Base-by-base conservation (phyloP, 2,329 filamentous ascomycete species). In the Dothistroma septosporum region DNA sequence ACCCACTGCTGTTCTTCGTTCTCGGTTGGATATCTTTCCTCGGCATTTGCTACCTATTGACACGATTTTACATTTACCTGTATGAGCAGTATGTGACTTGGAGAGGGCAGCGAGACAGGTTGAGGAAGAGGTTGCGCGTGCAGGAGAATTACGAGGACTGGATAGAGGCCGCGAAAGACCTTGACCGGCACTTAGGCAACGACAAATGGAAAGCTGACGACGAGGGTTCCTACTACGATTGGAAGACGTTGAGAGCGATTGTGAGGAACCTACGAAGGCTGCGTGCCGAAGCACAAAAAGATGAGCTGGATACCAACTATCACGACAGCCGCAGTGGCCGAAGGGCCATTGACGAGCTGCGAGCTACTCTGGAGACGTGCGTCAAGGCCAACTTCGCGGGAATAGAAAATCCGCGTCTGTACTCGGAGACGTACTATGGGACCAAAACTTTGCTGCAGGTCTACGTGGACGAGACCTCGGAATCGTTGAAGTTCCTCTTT, bases 371-470 rank as follows among this genome's bases (percentile, higher is more conserved):
- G 21, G 91, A 96, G 77, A 91, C 90, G 14, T 97, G 92, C 73
- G 89, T 97, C 69, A 99, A 97, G 82, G 96, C 92, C 76, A 97
- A 99, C 73, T 99, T 97, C 76, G 91, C 91, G 19, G 94, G 94
- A 0, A 87, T 96, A 14, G 94, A 99, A 75, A 97, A 96, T 70
- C 87, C 93, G 10, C 85, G 91, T 58, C 78, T 99, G n/a, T 99
- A 99, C 74, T 96, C 91, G 70, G 92, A 97, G 77, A 96, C 93
- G 2, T 99, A 99, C 73, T 96, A 92, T 69, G 94, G 94, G 33
- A 97, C 94, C n/a, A 99, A 99, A 76, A 86, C 94, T 63, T 77
- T 97, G 65, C 90, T 96, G 32, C 94, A 97, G 76, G 87, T 87
- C 58, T 97, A 93, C 71, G 80, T 96, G 49, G 91, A 97, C 63